Evolutionary conservation across 306 rosid genomes (phyloP).

Genomic region (Albizia julibrissin): DNA sequence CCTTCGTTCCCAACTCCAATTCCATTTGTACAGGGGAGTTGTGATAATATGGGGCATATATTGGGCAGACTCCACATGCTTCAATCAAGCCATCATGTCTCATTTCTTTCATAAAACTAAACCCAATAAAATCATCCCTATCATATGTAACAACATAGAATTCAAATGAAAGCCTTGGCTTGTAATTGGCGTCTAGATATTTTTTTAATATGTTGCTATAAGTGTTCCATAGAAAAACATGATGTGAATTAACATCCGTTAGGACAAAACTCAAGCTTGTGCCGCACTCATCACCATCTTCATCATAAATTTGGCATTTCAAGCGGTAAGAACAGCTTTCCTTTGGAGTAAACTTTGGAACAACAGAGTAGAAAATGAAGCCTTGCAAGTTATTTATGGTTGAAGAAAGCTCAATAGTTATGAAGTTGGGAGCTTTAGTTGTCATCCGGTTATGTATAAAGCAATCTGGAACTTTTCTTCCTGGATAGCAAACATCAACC

Average conservation of each 20-base stretch:
- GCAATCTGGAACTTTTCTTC: not conserved
- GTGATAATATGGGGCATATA: conserved; percentile 11
- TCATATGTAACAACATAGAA: not conserved
- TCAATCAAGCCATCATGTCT: not conserved
- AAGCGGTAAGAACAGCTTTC: not conserved
- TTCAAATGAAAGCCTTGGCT: not conserved
- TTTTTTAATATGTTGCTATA: not conserved
- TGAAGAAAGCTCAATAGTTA: not conserved
- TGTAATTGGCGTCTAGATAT: too few relatives aligned
- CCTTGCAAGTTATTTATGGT: not conserved
- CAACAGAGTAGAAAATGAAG: not conserved
- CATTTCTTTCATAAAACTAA: too few relatives aligned
- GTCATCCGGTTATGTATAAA: not conserved
- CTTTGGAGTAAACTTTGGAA: not conserved
- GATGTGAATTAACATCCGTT: not conserved
- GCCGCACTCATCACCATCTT: not conserved
- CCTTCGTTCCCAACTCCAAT: not conserved
- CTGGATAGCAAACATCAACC: not conserved
- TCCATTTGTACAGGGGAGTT: not conserved
- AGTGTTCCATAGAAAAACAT: not conserved
- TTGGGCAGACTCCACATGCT: conserved; percentile 26
- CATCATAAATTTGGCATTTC: not conserved
- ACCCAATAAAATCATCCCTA: not conserved
- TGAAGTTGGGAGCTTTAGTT: not conserved
- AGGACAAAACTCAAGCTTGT: accelerated